phyloP scores from a whole-genome alignment of 306 rosid genomes.

The Quercus alba region DNA sequence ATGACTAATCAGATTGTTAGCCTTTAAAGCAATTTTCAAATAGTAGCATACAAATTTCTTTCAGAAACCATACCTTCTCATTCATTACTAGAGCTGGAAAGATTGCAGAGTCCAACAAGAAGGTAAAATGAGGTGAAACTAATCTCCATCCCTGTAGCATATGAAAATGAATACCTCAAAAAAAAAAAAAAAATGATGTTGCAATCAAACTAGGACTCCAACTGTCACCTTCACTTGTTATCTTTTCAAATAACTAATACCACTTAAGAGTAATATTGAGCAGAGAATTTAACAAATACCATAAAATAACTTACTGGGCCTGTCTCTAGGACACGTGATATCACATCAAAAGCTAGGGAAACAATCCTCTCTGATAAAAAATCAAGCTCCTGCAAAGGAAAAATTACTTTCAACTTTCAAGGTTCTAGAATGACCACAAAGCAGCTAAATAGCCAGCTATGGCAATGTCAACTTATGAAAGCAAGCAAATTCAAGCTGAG shows the following conservation, averaged over 20 bases:
- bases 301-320: constrained; percentile 61
- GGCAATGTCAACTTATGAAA: not conserved
- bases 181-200: constrained; percentile 1
- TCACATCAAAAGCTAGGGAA: constrained; percentile 76
- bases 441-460: constrained; percentile 14
- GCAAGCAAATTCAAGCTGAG: constrained; percentile 5
- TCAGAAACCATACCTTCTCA: constrained; percentile 59
- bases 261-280: constrained; percentile 11
- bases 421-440: constrained; percentile 12
- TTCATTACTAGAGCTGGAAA: constrained; percentile 77
- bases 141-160: constrained; percentile 83
- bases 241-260: not conserved
- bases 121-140: constrained; percentile 81
- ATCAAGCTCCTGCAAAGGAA: constrained; percentile 60
- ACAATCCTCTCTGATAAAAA: constrained; percentile 69
- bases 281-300: constrained; percentile 4
- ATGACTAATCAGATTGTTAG: constrained; percentile 9
- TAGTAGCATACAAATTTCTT: not conserved
- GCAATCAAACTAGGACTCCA: not conserved
- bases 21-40: constrained; percentile 2
- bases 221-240: not conserved
- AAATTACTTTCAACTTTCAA: constrained; percentile 21
- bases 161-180: constrained; percentile 17
- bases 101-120: constrained; percentile 69
- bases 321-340: constrained; percentile 79